phyloP scores from a whole-genome alignment of 2,329 filamentous ascomycete species.

The Akanthomyces uredinophilus region DNA sequence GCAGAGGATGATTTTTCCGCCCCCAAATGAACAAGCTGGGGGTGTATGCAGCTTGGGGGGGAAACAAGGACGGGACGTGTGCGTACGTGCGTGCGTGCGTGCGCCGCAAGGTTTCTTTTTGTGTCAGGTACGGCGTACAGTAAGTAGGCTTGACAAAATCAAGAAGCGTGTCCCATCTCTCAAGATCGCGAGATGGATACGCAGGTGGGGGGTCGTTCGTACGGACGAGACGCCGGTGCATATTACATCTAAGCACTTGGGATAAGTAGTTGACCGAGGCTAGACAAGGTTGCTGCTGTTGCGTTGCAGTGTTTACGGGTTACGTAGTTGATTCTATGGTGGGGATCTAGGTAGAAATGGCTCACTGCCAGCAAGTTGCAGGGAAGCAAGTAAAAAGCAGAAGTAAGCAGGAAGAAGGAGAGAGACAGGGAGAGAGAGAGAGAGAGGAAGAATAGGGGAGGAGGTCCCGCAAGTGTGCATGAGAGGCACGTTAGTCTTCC shows the following conservation, averaged over 20 bases:
- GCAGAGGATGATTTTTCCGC: not conserved
- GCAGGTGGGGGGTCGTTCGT: conserved; percentile 1
- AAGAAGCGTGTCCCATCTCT: not conserved
- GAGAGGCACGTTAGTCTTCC: conserved; percentile 12
- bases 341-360: not conserved
- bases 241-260: not conserved
- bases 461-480: conserved; percentile 13
- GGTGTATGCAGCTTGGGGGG: not conserved
- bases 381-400: not conserved
- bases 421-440: not conserved
- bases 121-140: conserved; percentile 9
- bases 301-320: not conserved
- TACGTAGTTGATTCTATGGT: not conserved
- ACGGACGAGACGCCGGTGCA: not conserved
- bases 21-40: not conserved
- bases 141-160: not conserved
- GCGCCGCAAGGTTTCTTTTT: not conserved
- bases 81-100: not conserved
- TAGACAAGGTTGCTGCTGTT: not conserved
- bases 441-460: not conserved
- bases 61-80: conserved; percentile 2
- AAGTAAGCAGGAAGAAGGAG: not conserved
- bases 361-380: not conserved
- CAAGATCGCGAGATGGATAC: conserved; percentile 2
- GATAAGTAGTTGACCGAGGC: not conserved